Conservation (phyloP, 306 rosid genomes). For the Begonia masoniana region DNA sequence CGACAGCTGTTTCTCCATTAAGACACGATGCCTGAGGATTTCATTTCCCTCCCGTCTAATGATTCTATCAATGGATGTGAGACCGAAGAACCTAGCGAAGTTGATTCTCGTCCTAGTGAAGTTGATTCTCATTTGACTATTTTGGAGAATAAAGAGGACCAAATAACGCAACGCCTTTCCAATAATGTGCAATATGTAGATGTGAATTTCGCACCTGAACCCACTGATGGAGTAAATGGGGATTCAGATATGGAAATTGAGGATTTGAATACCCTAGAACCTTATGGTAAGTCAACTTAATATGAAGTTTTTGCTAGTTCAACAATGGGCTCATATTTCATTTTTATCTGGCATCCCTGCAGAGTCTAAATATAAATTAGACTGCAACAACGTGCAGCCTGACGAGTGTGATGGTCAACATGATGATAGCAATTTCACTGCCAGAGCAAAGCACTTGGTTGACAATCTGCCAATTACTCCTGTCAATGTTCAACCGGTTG, state of each 20-base stretch:
- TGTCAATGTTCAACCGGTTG: conserved; percentile 23
- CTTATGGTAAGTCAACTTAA: conserved; percentile 10
- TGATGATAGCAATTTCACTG: conserved; percentile 2
- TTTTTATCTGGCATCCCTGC: conserved; percentile 8
- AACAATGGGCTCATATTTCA: too few relatives aligned
- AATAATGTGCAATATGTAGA: conserved; percentile 6
- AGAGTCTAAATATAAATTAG: conserved; percentile 14
- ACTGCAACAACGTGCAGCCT: conserved; percentile 8
- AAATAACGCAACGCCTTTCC: conserved; percentile 8
- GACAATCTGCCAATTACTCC: conserved; percentile 15
- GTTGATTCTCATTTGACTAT: conserved; percentile 13
- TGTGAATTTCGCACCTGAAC: conserved; percentile 7
- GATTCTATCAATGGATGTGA: conserved; percentile 23
- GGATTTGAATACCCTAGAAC: conserved; percentile 18
- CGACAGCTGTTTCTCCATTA: conserved; percentile 5
- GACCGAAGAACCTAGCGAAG: conserved; percentile 10
- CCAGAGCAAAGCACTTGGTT: conserved; percentile 11
- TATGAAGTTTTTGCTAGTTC: conserved; percentile 6
- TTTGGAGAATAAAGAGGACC: conserved; percentile 17
- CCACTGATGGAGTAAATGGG: conserved; percentile 11
- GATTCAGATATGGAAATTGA: conserved; percentile 31
- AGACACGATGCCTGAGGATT: conserved; percentile 37
- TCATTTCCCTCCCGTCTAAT: conserved; percentile 16
- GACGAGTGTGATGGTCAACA: conserved; percentile 2
- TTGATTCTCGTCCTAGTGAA: conserved; percentile 5